Conservation (phyloP, 2,329 filamentous ascomycete genomes). For the Lasiodiplodia gonubiensis region DNA sequence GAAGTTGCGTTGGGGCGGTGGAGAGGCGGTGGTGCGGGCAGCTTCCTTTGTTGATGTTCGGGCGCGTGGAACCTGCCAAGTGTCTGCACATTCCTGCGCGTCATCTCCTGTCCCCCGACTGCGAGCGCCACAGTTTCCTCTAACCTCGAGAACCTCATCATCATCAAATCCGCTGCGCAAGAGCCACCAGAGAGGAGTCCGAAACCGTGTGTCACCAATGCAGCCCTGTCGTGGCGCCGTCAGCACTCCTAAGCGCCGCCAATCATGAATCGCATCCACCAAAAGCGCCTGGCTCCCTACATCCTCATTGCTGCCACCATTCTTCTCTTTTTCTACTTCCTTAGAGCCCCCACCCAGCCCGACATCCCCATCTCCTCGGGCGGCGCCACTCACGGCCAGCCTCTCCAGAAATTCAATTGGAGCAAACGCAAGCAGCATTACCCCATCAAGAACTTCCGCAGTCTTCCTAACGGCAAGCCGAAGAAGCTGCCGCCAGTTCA, state of each 20-base stretch:
- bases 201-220: neutral
- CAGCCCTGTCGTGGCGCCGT: neutral
- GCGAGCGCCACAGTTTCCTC: no score
- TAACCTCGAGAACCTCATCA: neutral
- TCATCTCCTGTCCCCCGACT: neutral
- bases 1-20: neutral
- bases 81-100: constrained; percentile 1
- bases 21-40: neutral
- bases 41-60: neutral
- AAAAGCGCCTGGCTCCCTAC: constrained; percentile 44
- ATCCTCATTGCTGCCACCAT: constrained; percentile 41
- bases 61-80: constrained; percentile 16
- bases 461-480: constrained; percentile 47
- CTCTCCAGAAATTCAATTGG: constrained; percentile 42
- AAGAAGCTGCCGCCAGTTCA: constrained; percentile 51
- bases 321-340: constrained; percentile 46
- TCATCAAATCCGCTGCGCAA: no score
- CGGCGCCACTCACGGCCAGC: constrained; percentile 36
- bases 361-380: constrained; percentile 7
- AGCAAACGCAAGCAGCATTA: constrained; percentile 47
- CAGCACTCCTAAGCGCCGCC: constrained; percentile 5
- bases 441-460: constrained; percentile 44
- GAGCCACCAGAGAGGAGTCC: no score
- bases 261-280: constrained; percentile 46
- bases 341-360: constrained; percentile 41